Conservation (phyloP, 148 eudicot species). For the Vaccinium darrowii region DNA sequence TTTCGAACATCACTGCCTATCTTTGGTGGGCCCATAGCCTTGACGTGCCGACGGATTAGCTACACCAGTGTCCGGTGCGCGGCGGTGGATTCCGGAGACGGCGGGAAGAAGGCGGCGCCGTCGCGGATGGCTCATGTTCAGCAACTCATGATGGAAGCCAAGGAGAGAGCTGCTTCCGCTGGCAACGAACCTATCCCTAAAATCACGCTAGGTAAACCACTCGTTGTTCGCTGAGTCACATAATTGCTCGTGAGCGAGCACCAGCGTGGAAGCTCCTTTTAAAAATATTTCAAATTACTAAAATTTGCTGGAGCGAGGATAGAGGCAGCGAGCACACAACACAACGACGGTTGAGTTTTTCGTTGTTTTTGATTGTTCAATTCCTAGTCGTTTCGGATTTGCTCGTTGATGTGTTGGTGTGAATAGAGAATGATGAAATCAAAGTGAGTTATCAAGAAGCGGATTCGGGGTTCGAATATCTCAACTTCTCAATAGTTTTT, state of each 20-base stretch:
- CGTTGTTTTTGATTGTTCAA: background rate
- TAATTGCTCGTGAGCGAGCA: background rate
- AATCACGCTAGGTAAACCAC: constrained; percentile 35
- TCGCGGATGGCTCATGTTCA: constrained; percentile 69
- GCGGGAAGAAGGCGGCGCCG: constrained; percentile 55
- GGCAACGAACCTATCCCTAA: constrained; percentile 66
- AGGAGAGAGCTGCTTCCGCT: constrained; percentile 58
- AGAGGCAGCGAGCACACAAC: background rate
- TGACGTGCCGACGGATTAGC: constrained; percentile 35
- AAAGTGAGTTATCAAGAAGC: background rate
- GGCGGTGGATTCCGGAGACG: constrained; percentile 37
- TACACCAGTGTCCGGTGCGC: constrained; percentile 37
- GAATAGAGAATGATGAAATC: background rate
- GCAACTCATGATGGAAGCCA: constrained; percentile 57
- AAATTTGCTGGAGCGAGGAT: background rate
- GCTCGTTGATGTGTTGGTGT: background rate
- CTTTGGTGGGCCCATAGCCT: background rate
- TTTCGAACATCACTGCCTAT: constrained; percentile 17
- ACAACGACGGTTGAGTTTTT: background rate
- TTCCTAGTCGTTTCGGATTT: background rate
- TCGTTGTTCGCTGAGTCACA: background rate
- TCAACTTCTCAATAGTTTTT: background rate
- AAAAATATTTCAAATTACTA: background rate
- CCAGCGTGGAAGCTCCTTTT: background rate
- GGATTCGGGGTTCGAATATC: background rate